A percentile compares a stretch with the other conserved stretches of the same genome.
Conservation (phyloP, 441 rosid genomes). For the Pelargonium myrrhifolium region DNA sequence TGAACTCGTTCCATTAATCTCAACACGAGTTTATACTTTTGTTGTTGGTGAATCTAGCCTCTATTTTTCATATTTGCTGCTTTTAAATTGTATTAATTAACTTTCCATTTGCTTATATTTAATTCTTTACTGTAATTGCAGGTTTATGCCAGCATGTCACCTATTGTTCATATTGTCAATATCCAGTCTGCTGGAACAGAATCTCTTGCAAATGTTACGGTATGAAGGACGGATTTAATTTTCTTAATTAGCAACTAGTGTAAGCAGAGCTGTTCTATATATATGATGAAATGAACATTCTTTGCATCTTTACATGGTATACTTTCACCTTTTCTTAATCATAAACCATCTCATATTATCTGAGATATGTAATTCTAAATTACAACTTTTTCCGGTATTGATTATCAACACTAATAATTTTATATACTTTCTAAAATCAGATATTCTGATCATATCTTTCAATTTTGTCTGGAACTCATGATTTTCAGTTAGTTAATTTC, state of each 20-base stretch:
- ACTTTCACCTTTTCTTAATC: not conserved
- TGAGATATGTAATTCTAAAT: not conserved
- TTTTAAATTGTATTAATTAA: not conserved
- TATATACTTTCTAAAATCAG: too few species aligned
- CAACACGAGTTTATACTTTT: not conserved
- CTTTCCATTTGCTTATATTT: not conserved
- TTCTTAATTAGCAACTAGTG: not conserved
- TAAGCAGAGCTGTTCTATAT: not conserved
- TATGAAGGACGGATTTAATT: conserved; percentile 10
- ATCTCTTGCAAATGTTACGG: conserved; percentile 25
- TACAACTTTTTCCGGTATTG: not conserved
- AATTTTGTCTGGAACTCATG: not conserved
- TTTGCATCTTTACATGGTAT: not conserved
- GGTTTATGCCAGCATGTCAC: conserved; percentile 26
- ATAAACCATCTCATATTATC: not conserved
- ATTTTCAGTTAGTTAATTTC: not conserved
- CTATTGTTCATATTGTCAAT: conserved; percentile 22
- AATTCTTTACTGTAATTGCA: conserved; percentile 1
- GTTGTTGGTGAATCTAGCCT: not conserved
- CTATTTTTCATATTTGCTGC: not conserved
- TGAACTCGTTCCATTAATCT: not conserved
- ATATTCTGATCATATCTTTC: not conserved
- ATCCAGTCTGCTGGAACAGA: conserved; percentile 13
- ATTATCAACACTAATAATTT: not conserved
- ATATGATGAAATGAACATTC: not conserved